These are phyloP conservation scores for Xerocomellus intermedius DNA, from an alignment of 768 basidiomycete species.

Conservation along the genomic window DNA sequence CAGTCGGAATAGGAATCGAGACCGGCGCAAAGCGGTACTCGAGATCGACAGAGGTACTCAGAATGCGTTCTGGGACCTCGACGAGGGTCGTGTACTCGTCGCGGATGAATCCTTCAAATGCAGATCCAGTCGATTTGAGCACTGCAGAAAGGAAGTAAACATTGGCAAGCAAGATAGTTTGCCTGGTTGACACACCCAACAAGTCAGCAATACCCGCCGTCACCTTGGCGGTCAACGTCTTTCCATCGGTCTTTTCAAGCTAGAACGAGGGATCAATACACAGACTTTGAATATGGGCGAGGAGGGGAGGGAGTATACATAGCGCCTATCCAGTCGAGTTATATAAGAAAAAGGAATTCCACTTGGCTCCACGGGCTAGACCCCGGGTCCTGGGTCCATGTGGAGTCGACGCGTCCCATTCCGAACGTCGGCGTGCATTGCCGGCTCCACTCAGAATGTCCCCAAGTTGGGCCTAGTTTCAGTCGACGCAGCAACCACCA, in stretches of 20 bases:
- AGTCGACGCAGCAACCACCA: background rate
- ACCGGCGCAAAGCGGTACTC: conserved; percentile 61
- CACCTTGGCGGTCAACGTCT: conserved; percentile 59
- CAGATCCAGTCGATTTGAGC: conserved; percentile 85
- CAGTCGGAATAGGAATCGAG: conserved; percentile 44
- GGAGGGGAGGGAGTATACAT: background rate
- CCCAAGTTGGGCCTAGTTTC: conserved; percentile 11
- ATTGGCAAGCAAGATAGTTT: background rate
- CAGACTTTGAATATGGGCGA: background rate
- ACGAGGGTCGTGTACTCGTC: conserved; percentile 89
- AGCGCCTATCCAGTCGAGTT: background rate
- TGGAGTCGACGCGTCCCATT: conserved; percentile 15
- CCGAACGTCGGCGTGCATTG: conserved; percentile 2
- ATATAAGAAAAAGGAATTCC: conserved; percentile 11
- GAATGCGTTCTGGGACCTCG: conserved; percentile 84
- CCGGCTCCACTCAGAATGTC: conserved; percentile 21
- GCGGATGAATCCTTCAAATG: conserved; percentile 75
- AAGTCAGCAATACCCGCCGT: conserved; percentile 75
- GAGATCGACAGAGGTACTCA: conserved; percentile 85
- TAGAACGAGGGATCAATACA: conserved; percentile 20
- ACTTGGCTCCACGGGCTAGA: conserved; percentile 26
- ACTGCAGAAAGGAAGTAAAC: conserved; percentile 42
- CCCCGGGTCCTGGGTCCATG: conserved; percentile 12
- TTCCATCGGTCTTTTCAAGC: conserved; percentile 71
- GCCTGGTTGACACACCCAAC: conserved; percentile 51